Conservation (phyloP, 768 basidiomycete species). For the Mycena capillaripes region DNA sequence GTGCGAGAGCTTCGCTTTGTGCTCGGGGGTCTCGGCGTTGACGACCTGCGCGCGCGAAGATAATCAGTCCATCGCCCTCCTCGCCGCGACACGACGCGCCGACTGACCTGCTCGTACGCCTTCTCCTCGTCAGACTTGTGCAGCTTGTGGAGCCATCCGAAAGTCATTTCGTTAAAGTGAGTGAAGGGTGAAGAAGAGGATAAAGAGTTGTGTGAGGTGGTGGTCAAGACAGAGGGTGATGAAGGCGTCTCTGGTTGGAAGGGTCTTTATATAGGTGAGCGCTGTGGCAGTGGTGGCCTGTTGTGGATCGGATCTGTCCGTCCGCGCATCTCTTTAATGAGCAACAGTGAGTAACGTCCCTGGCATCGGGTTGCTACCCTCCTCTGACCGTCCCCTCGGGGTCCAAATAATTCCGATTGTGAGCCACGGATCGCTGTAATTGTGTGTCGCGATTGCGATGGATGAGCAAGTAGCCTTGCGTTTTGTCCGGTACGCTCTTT, state of each 20-base stretch:
- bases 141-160: slow-evolving; percentile 22
- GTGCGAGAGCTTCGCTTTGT: slow-evolving; percentile 73
- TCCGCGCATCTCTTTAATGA: neutral
- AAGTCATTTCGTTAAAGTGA: neutral
- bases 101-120: slow-evolving; percentile 24
- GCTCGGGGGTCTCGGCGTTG: slow-evolving; percentile 40
- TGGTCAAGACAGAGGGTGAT: slow-evolving; percentile 6
- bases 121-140: slow-evolving; percentile 20
- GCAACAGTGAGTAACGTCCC: slow-evolving; percentile 9
- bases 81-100: neutral
- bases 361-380: slow-evolving; percentile 1
- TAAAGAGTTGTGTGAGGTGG: slow-evolving; percentile 5
- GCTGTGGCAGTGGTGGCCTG: slow-evolving; percentile 8
- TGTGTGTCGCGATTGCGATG: neutral
- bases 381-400: neutral
- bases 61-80: neutral
- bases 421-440: neutral
- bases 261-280: neutral
- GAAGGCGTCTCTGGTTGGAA: neutral
- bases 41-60: slow-evolving; percentile 9
- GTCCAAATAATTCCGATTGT: neutral
- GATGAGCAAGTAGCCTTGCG: neutral
- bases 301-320: slow-evolving; percentile 11
- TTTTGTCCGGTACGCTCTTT: too few species aligned
- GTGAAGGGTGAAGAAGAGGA: neutral